phyloP scores from a whole-genome alignment of 2,329 filamentous ascomycete species.

The Cyphellophora attinorum region DNA sequence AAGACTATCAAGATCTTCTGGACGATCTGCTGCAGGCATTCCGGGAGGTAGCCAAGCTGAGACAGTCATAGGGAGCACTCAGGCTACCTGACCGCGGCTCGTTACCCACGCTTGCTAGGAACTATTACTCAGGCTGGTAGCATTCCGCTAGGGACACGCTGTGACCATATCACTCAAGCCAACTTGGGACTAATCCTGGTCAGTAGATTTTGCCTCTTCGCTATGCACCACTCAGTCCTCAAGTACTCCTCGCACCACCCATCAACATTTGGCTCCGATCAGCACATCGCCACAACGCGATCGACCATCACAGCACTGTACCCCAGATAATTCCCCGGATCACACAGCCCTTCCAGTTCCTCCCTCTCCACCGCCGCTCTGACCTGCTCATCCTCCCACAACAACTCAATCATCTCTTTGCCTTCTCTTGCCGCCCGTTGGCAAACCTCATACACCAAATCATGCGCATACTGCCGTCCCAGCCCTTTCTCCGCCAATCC shows the following conservation, averaged over 20 bases:
- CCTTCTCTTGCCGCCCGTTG: slow-evolving; percentile 36
- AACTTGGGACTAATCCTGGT: too few relatives aligned
- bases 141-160: too few relatives aligned
- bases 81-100: too few relatives aligned
- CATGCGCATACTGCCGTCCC: slow-evolving; percentile 46
- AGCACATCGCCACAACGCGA: slow-evolving; percentile 18
- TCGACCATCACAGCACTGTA: slow-evolving; percentile 25
- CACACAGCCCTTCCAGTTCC: slow-evolving; percentile 44
- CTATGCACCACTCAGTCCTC: too few relatives aligned
- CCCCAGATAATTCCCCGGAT: slow-evolving; percentile 41
- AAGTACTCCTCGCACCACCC: too few relatives aligned
- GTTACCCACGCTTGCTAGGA: too few relatives aligned
- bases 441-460: slow-evolving; percentile 48
- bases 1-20: slow-evolving; percentile 75
- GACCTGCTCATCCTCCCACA: slow-evolving; percentile 33
- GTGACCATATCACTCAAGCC: too few relatives aligned
- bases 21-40: slow-evolving; percentile 64
- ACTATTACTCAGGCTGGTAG: too few relatives aligned
- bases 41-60: slow-evolving; percentile 35
- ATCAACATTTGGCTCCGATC: too few relatives aligned
- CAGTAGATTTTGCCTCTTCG: too few relatives aligned
- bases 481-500: slow-evolving; percentile 40
- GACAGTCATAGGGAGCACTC: too few relatives aligned
- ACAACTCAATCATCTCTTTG: slow-evolving; percentile 34
- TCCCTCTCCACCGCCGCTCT: slow-evolving; percentile 34